Conservation (phyloP, 2,329 filamentous ascomycete species). For the Phyllosticta citribraziliensis region DNA sequence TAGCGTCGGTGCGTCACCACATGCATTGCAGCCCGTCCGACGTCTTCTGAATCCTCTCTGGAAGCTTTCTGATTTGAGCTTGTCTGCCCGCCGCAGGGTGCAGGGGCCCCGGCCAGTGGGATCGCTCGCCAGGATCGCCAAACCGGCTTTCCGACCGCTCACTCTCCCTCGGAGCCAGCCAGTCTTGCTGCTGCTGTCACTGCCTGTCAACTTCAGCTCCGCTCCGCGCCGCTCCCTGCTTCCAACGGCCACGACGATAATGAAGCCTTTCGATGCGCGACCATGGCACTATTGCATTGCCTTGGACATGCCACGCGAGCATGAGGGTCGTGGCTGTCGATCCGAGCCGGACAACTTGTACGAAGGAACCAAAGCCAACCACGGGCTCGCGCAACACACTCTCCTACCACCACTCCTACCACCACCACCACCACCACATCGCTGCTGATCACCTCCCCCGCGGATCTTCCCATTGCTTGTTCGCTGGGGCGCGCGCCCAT, state of each 20-base stretch:
- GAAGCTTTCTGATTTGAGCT: constrained; percentile 4
- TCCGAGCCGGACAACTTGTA: not conserved
- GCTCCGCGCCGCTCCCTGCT: not conserved
- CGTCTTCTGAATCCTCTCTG: not conserved
- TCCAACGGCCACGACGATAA: not conserved
- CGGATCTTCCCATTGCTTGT: constrained; percentile 10
- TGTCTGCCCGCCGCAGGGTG: constrained; percentile 2
- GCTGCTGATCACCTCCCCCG: constrained; percentile 2
- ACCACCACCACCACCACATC: not conserved
- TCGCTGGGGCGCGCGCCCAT: constrained; percentile 7
- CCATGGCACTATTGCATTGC: too few relatives aligned
- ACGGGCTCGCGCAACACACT: not conserved
- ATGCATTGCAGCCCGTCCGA: not conserved
- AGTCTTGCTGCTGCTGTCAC: too few relatives aligned
- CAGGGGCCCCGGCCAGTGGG: constrained; percentile 1
- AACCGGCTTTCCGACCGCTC: constrained; percentile 2
- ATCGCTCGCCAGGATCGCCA: constrained; percentile 10
- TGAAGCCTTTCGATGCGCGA: not conserved
- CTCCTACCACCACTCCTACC: not conserved
- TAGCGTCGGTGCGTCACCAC: not conserved
- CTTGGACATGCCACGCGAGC: not conserved
- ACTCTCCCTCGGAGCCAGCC: too few relatives aligned
- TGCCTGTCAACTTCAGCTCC: constrained; percentile 1
- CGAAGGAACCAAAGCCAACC: not conserved
- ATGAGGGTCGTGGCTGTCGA: not conserved